Percentiles rank a stretch among this genome's conserved stretches.
phyloP scores from a whole-genome alignment of 257 asterid genomes.

The Ehretia macrophylla region DNA sequence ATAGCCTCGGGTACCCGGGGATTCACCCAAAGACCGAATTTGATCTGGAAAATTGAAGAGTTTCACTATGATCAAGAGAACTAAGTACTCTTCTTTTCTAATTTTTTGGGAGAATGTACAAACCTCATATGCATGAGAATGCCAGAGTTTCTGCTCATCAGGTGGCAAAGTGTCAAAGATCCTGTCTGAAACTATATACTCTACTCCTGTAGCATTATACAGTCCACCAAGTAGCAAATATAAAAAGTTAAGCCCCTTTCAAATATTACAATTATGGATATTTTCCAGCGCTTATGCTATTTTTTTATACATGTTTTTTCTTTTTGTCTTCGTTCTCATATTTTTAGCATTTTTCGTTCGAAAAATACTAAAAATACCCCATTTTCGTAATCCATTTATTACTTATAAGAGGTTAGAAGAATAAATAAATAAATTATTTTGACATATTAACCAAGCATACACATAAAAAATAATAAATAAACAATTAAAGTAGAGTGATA shows the following conservation, averaged over 20 bases:
- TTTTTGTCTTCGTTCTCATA: too few relatives aligned
- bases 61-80: not conserved
- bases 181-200: conserved; percentile 61
- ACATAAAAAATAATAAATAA: too few relatives aligned
- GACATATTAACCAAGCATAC: too few relatives aligned
- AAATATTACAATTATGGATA: too few relatives aligned
- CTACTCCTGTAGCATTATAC: conserved; percentile 43
- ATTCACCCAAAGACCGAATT: conserved; percentile 67
- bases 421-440: too few relatives aligned
- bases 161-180: conserved; percentile 52
- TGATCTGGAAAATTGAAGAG: conserved; percentile 32
- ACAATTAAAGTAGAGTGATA: not conserved
- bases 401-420: too few relatives aligned
- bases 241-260: too few relatives aligned
- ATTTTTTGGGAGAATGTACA: not conserved
- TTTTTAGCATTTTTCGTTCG: too few relatives aligned
- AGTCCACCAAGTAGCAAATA: not conserved
- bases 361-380: too few relatives aligned
- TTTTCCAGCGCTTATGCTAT: too few relatives aligned
- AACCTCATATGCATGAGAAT: conserved; percentile 76
- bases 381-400: too few relatives aligned
- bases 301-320: not conserved
- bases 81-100: not conserved
- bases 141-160: conserved; percentile 92
- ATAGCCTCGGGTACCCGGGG: conserved; percentile 73